phyloP scores from a whole-genome alignment of 2,329 filamentous ascomycete genomes.

The Hypoxylon sp. region DNA sequence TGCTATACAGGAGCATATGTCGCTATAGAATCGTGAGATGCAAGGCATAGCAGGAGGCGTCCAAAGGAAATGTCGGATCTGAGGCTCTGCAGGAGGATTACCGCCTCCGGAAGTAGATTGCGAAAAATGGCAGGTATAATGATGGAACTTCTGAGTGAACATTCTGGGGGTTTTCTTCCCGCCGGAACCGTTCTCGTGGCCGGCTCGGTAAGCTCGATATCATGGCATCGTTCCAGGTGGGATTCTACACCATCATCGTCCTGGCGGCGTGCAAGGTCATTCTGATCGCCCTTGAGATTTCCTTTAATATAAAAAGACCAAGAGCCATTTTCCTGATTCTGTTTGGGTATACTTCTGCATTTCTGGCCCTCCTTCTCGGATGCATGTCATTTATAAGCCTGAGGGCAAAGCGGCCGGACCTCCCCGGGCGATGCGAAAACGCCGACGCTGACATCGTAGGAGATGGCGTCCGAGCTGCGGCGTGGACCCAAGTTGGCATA shows the following conservation, averaged over 20 bases:
- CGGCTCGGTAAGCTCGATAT: conserved; percentile 4
- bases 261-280: conserved; percentile 16
- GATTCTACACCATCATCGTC: conserved; percentile 16
- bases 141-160: conserved; percentile 5
- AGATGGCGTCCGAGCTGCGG: conserved; percentile 25
- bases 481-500: conserved; percentile 26
- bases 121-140: conserved; percentile 2
- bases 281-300: conserved; percentile 10
- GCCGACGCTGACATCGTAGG: conserved; percentile 30
- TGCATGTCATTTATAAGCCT: conserved; percentile 21
- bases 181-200: neutral
- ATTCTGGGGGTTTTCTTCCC: neutral
- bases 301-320: neutral
- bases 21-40: conserved; percentile 1
- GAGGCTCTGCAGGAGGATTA: conserved; percentile 16
- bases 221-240: conserved; percentile 20
- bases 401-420: conserved; percentile 1
- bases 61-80: conserved; percentile 3
- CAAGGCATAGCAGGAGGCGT: conserved; percentile 11
- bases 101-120: conserved; percentile 4
- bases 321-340: neutral
- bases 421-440: conserved; percentile 12
- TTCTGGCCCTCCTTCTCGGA: conserved; percentile 22
- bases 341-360: conserved; percentile 9
- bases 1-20: conserved; percentile 6